phyloP scores from a whole-genome alignment of 2,329 filamentous ascomycete genomes.

The Cercospora sojina region DNA sequence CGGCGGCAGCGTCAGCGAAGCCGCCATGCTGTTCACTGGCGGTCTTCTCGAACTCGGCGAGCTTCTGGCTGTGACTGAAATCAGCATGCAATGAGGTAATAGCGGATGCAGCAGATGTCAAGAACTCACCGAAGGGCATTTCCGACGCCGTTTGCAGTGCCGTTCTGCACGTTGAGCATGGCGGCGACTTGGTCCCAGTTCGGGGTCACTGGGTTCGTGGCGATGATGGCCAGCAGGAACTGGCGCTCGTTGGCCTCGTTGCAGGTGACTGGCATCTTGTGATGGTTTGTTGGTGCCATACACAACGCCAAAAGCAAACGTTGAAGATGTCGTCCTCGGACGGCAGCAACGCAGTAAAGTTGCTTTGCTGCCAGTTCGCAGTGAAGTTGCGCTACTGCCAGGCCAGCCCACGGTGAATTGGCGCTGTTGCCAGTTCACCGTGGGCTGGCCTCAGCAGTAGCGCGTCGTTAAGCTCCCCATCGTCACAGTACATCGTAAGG shows the following conservation, averaged over 20 bases:
- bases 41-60: not conserved
- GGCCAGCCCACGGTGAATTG: not conserved
- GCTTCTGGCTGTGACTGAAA: not conserved
- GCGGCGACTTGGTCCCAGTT: conserved; percentile 26
- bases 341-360: not conserved
- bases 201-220: not conserved
- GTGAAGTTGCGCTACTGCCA: not conserved
- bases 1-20: not conserved
- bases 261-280: conserved; percentile 14
- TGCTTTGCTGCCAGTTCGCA: not conserved
- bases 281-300: not conserved
- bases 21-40: not conserved
- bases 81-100: not conserved
- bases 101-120: not conserved
- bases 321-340: not conserved
- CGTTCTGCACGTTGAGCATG: conserved; percentile 13
- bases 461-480: not conserved
- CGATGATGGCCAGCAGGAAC: conserved; percentile 17
- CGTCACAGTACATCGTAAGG: not conserved
- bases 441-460: not conserved
- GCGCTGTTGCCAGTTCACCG: not conserved
- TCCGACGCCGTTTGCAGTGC: conserved; percentile 21
- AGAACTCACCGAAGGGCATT: conserved; percentile 22
- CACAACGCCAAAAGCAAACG: not conserved
- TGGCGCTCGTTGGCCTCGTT: conserved; percentile 17